Evolutionary conservation across 2,329 filamentous ascomycete genomes (phyloP).

Genomic region (Ophiostoma sp.): DNA sequence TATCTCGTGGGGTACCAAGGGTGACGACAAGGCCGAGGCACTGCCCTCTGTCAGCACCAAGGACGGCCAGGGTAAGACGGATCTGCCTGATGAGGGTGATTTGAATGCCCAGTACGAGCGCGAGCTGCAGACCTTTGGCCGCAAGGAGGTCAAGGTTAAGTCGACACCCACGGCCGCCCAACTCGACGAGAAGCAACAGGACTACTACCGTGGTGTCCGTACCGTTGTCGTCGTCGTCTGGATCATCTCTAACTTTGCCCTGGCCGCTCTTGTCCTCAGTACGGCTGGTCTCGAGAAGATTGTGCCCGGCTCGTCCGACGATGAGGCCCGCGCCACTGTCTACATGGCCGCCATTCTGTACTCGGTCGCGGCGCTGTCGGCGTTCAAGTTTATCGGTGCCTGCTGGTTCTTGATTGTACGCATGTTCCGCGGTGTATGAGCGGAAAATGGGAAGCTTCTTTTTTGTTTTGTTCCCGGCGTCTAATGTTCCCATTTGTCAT

Average conservation of each 20-base stretch:
- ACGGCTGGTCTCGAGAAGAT: constrained; percentile 78
- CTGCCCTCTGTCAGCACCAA: constrained; percentile 86
- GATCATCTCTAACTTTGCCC: constrained; percentile 94
- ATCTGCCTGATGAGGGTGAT: constrained; percentile 92
- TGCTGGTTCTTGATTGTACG: constrained; percentile 90
- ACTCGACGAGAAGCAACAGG: constrained; percentile 81
- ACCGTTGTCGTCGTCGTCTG: constrained; percentile 88
- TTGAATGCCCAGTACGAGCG: constrained; percentile 92
- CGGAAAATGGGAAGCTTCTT: neutral
- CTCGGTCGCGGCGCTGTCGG: constrained; percentile 80
- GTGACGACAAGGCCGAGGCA: constrained; percentile 92
- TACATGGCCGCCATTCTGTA: constrained; percentile 88
- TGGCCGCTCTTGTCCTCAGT: constrained; percentile 83
- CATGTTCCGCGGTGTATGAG: constrained; percentile 71
- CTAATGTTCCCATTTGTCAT: constrained; percentile 10
- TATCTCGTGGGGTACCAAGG: constrained; percentile 97
- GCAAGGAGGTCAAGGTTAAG: constrained; percentile 73
- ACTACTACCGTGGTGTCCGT: constrained; percentile 96
- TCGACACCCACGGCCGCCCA: constrained; percentile 56
- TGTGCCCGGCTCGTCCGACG: constrained; percentile 47
- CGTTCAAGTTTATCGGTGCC: constrained; percentile 84
- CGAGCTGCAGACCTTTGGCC: constrained; percentile 71
- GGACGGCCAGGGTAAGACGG: constrained; percentile 86
- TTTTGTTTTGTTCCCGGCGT: neutral
- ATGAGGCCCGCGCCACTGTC: constrained; percentile 65